phyloP scores from a whole-genome alignment of 352 stramenopile genomes.

The Phytophthora fragariaefolia region DNA sequence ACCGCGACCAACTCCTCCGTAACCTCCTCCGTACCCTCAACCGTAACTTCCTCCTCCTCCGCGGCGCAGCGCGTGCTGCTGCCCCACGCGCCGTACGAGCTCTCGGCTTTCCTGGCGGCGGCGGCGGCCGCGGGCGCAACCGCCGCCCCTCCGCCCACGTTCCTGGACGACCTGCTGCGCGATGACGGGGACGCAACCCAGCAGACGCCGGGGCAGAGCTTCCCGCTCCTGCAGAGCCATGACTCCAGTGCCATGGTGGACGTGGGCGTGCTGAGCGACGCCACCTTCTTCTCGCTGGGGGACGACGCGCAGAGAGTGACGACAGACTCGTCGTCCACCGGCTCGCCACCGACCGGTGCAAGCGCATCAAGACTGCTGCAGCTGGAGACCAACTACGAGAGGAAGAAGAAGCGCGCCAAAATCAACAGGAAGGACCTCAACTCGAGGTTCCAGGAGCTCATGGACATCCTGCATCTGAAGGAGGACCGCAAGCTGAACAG shows the following conservation, averaged over 20 bases:
- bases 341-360: slow-evolving; percentile 15
- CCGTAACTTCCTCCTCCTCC: neutral
- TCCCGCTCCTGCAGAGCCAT: slow-evolving; percentile 21
- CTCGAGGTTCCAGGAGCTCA: slow-evolving; percentile 69
- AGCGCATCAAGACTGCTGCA: slow-evolving; percentile 45
- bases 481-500: slow-evolving; percentile 73
- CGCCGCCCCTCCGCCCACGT: slow-evolving; percentile 22
- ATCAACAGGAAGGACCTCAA: slow-evolving; percentile 76
- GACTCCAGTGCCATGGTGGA: slow-evolving; percentile 22
- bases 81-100: slow-evolving; percentile 22
- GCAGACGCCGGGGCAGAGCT: slow-evolving; percentile 9
- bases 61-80: slow-evolving; percentile 13
- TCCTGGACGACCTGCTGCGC: slow-evolving; percentile 56
- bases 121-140: slow-evolving; percentile 2
- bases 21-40: no score
- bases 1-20: neutral
- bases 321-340: slow-evolving; percentile 21
- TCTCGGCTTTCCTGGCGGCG: slow-evolving; percentile 41
- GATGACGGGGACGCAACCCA: slow-evolving; percentile 33
- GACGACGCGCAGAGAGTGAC: slow-evolving; percentile 15
- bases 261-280: slow-evolving; percentile 15
- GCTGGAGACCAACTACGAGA: slow-evolving; percentile 72
- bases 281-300: slow-evolving; percentile 27
- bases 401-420: slow-evolving; percentile 77
- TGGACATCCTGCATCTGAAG: slow-evolving; percentile 62